Base-by-base conservation (phyloP, 345 rosid species). In the Trapa incisa region DNA sequence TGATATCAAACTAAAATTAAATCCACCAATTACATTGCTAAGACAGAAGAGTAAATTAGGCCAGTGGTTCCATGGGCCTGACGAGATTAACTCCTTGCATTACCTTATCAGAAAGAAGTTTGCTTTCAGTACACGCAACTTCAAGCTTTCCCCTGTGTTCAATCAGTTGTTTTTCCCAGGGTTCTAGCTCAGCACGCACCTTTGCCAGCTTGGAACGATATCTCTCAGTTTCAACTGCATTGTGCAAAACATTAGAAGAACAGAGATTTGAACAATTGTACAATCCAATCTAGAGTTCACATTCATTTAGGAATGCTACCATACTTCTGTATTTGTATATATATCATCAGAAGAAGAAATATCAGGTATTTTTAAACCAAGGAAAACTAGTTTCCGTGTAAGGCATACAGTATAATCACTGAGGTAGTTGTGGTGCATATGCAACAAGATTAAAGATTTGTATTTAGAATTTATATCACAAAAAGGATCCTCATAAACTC, bases 101-200 rank as follows among this genome's bases (percentile, higher is more conserved):
- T 71, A 94, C 97, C 99, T 91, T 94, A 68, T 87, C 89, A 50
- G 50, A 78, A 80, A 94, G 81, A 70, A 88, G 95, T 75, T 86
- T 86, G 67, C 83, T 81, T 73, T 89, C 96, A 5, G 95, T 85
- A 64, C 74, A 76, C 75, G 99, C 92, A 75, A 91, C 97, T 68
- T 89, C 97, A 79, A 87, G 85, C 72, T 86, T 85, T 67, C 99
- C 99, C 83, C 71, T 91, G 82, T 84, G 97, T 76, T 79, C 88
- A 75, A 91, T 91, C 76, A 91, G 65, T 72, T 89, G 87, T 54
- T 80, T 81, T 64, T 94, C 97, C 97, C 99, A 94, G 41, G 99
- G 99, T 78, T 94, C 91, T 76, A 94, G 69, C 69, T 94, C 91
- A 64, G 89, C 80, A 17, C 97, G 96, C 68, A 94, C 83, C 58